A percentile compares a stretch with the other conserved stretches of the same genome.
Conservation (phyloP, 2,329 filamentous ascomycete genomes). For the Diaporthe amygdali region DNA sequence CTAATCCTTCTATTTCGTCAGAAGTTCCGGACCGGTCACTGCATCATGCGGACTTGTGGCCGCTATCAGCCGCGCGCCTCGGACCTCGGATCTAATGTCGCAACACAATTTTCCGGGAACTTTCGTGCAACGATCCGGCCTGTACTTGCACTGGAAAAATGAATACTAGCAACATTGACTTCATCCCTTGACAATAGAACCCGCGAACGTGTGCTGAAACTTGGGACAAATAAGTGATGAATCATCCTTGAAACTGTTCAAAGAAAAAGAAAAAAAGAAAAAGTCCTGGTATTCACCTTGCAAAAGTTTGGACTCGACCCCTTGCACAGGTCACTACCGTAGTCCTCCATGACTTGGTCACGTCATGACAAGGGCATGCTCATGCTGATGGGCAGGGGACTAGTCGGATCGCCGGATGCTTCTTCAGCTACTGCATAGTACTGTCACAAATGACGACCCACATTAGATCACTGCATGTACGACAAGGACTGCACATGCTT, state of each 20-base stretch:
- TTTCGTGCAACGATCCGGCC: background rate
- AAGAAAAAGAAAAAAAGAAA: background rate
- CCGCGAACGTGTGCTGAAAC: background rate
- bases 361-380: background rate
- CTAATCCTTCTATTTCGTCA: background rate
- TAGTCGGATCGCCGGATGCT: background rate
- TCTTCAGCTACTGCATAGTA: background rate
- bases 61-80: background rate
- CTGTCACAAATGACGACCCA: constrained; percentile 3
- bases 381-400: background rate
- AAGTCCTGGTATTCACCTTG: background rate
- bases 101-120: background rate
- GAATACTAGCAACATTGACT: background rate
- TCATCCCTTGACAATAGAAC: background rate
- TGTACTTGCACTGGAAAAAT: background rate
- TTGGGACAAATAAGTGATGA: background rate
- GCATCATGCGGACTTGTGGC: background rate
- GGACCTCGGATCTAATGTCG: background rate
- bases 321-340: background rate
- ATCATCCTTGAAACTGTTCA: background rate
- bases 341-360: background rate
- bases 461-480: background rate
- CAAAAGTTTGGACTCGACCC: background rate
- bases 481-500: background rate
- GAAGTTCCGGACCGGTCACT: background rate